Base-by-base conservation (phyloP, 139 green algal species). In the Eudorina sp. region DNA sequence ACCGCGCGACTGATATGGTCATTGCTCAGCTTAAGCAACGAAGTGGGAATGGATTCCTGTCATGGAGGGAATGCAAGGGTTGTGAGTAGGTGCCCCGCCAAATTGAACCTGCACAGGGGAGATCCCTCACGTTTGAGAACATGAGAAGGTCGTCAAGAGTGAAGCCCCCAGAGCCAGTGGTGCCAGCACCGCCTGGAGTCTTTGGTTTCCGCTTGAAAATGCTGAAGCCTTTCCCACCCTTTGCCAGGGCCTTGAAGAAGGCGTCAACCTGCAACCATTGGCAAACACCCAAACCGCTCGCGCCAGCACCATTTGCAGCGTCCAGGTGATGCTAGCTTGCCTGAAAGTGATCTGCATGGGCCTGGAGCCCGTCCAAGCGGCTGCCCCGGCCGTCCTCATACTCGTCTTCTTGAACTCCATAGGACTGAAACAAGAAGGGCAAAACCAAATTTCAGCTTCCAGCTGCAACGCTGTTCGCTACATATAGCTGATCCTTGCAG, bases 41-140 rank as follows among this genome's bases (percentile, higher is more conserved):
- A 97, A 0, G 95, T 96, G 13, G 97, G 97, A 73, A 99, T 97
- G 13, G 90, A 85, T 53, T 99, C 95, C 94, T 97, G 94, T 72
- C 38, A 3, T 4, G 1, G 51, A 7, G 9, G 23, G 7, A 83
- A 68, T 14, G 11, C 8, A 34, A 68, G 79, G n/a, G 19, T 25
- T n/a, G 36, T 36, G 64, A 21, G 74, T 23, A 53, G 48, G 48
- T 51, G 46, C 31, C n/a, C 19, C 18, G 48, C 0, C 40, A 41
- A 53, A 51, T n/a, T 34, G 29, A 62, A 74, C 53, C 53, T 48
- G 5, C 27, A 21, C 45, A 27, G 43, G 19, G 73, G 45, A 88
- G 88, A 85, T 77, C 53, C 60, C 94, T 85, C 78, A 95, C 94
- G 75, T 91, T 93, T 46, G 89, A 92, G 89, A 93, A 96, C 34